phyloP scores from a whole-genome alignment of 2,329 filamentous ascomycete genomes.

The Epichloe coenophiala region DNA sequence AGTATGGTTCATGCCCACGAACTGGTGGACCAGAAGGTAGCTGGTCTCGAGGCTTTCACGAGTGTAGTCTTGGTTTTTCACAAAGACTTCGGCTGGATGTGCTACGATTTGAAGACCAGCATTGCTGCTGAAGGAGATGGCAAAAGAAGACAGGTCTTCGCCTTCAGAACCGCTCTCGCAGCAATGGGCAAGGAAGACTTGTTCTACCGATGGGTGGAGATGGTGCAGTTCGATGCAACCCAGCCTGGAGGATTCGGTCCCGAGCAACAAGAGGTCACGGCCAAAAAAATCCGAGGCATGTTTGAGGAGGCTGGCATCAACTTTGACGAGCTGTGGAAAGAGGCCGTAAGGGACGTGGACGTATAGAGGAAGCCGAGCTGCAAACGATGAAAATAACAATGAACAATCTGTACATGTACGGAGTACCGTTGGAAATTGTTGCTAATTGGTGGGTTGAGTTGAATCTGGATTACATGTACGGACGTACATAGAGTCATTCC shows the following conservation, averaged over 20 bases:
- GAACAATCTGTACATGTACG: too few relatives aligned
- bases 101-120: slow-evolving; percentile 44
- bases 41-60: slow-evolving; percentile 53
- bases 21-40: slow-evolving; percentile 50
- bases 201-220: slow-evolving; percentile 87
- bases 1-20: slow-evolving; percentile 63
- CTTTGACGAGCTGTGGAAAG: slow-evolving; percentile 67
- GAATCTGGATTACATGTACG: too few relatives aligned
- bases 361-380: slow-evolving; percentile 6
- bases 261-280: slow-evolving; percentile 59
- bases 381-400: too few relatives aligned
- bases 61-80: slow-evolving; percentile 57
- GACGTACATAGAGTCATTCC: too few relatives aligned
- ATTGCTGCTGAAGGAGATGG: slow-evolving; percentile 43
- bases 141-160: slow-evolving; percentile 59
- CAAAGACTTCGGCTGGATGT: slow-evolving; percentile 53
- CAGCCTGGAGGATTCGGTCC: slow-evolving; percentile 65
- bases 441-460: too few relatives aligned
- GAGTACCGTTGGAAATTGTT: too few relatives aligned
- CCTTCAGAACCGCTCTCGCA: slow-evolving; percentile 64
- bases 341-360: slow-evolving; percentile 31
- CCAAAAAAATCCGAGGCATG: slow-evolving; percentile 59
- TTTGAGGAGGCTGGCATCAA: slow-evolving; percentile 67
- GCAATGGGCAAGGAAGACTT: slow-evolving; percentile 72
- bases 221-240: slow-evolving; percentile 77